phyloP scores from a whole-genome alignment of 2,329 filamentous ascomycete species.

The Penicillium sp. region DNA sequence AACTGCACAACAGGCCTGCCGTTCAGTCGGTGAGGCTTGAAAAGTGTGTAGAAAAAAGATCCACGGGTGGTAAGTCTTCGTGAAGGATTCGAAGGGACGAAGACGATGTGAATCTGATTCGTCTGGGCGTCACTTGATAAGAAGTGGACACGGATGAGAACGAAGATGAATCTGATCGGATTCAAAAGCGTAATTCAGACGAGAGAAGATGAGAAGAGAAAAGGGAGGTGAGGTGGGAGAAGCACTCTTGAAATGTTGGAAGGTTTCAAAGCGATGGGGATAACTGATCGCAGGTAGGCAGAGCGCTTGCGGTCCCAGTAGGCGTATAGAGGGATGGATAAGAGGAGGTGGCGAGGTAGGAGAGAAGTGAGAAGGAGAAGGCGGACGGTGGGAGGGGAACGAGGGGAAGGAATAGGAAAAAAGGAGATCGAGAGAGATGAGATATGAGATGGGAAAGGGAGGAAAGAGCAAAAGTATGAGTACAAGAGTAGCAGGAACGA shows the following conservation, averaged over 20 bases:
- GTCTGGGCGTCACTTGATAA: neutral
- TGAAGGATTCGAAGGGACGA: constrained; percentile 7
- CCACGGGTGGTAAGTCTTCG: constrained; percentile 6
- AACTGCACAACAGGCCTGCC: constrained; percentile 5
- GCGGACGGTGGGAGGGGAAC: constrained; percentile 6
- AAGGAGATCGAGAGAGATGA: constrained; percentile 17
- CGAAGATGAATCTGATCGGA: neutral
- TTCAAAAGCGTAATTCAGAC: neutral
- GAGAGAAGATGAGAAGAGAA: neutral
- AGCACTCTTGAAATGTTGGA: constrained; percentile 8
- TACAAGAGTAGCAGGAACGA: constrained; percentile 22
- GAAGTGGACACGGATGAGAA: neutral
- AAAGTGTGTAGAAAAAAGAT: constrained; percentile 6
- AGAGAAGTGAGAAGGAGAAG: constrained; percentile 5
- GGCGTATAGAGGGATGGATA: neutral
- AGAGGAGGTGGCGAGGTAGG: neutral
- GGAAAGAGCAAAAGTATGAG: constrained; percentile 20
- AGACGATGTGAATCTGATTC: constrained; percentile 5
- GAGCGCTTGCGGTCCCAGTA: neutral
- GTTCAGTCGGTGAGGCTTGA: constrained; percentile 7
- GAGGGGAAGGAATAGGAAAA: constrained; percentile 6
- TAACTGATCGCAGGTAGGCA: constrained; percentile 1
- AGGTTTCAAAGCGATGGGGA: neutral
- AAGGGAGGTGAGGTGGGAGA: neutral
- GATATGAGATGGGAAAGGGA: constrained; percentile 11